These are phyloP conservation scores for Pestalotiopsis sp. DNA, from an alignment of 2,329 filamentous ascomycete species.

Conservation along the genomic window DNA sequence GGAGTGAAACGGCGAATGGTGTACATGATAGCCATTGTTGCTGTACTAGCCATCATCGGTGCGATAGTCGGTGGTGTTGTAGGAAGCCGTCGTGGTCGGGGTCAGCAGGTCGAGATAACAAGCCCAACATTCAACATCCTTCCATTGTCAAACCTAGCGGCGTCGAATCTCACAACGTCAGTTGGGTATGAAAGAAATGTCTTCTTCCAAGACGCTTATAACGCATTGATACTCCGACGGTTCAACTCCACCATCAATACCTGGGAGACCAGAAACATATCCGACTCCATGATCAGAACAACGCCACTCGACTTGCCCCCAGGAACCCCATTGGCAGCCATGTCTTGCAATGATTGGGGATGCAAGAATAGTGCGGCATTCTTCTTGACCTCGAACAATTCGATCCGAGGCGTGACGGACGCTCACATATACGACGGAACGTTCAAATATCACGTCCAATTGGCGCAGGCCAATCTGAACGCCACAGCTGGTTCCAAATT, in stretches of 20 bases:
- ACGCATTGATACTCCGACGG: background rate
- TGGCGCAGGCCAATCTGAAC: background rate
- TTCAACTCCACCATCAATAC: background rate
- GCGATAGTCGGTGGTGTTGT: background rate
- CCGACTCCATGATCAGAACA: background rate
- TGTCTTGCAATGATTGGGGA: background rate
- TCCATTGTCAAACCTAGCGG: background rate
- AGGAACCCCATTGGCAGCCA: background rate
- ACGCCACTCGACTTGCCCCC: background rate
- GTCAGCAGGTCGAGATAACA: background rate
- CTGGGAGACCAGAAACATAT: background rate
- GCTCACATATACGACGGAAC: background rate
- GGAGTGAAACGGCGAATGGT: background rate
- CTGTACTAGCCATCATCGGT: background rate
- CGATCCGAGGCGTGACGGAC: background rate
- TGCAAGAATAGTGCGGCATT: background rate
- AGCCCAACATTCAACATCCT: background rate
- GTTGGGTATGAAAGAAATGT: background rate
- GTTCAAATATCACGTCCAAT: background rate
- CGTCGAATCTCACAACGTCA: background rate
- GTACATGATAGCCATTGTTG: background rate
- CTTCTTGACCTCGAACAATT: background rate
- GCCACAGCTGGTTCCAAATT: background rate
- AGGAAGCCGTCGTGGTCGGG: background rate
- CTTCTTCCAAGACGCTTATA: background rate